Base-by-base conservation (phyloP, 2,329 filamentous ascomycete genomes). In the Arthroderma sp. region DNA sequence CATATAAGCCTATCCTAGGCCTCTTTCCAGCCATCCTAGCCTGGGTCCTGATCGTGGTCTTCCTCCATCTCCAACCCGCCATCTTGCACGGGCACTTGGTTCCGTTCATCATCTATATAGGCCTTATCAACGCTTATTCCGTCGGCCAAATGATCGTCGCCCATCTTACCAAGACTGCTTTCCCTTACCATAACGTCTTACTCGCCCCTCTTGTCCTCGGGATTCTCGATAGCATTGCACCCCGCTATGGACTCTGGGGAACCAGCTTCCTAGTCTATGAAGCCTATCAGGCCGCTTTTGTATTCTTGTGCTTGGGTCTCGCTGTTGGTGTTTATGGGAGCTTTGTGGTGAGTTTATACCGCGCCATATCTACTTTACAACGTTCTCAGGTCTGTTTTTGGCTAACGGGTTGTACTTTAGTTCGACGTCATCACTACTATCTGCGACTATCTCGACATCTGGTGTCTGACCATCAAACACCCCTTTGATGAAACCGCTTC, bases 401-500 rank as follows among this genome's bases (percentile, higher is more conserved):
- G 36, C 51, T 50, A 29, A 47, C 7, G 4, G 28, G 10, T 22
- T n/a, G 36, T 22, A 1, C 15, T 22, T 22, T 46, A 73, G 70
- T 65, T 94, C 30, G 91, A 96, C 61, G 88, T 96, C 46, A 95
- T 98, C 53, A 86, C 91, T 48, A 93, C 86, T 29, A 96, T 98
- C 55, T 98, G 91, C 67, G 91, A 98, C 62, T 94, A 94, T 62
- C 73, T 96, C 49, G 91, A 98, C 61, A 98, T 98, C 53, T 96
- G 87, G 86, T 98, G 91, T 61, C 71, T 98, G 61, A 94, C 85
- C 1, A 98, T 98, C 68, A 98, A 98, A 75, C 81, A 96, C 56
- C 77, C 77, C 0, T 71, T 72, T 49, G 60, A 69, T 32, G 68
- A 71, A 42, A 37, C 29, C 7, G 36, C 36, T 5, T 6, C 9